Evolutionary conservation across 257 asterid species (phyloP), one percentile per base, ranked within the genome.

Genomic region (Lantana camara): DNA sequence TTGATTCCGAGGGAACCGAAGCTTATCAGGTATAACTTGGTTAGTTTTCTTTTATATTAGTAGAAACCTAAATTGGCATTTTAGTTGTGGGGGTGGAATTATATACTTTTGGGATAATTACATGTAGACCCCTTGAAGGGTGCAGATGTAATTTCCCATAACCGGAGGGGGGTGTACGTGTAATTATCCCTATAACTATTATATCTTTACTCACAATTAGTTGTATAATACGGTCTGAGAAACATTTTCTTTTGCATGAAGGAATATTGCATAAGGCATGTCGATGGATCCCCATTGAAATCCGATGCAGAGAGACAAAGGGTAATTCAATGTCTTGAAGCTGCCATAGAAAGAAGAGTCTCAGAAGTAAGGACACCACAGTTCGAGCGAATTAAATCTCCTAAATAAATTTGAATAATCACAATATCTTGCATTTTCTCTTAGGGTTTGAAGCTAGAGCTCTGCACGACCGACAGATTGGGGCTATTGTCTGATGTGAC

Each of bases 231-330:
- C 68, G 13, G 48, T 35, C 77, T 77, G n/a, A 75, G 17, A 24
- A 20, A 15, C 16, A 12, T 11, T 24, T 52, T 59, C 68, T 67
- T 67, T 57, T 27, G 32, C 72, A 70, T 78, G 75, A 35, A 94
- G 99, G 99, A 94, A 59, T 94, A 88, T 13, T 94, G 96, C 20
- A 83, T 94, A 63, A 83, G 95, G 71, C 99, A 94, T 58, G 65
- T 88, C 0, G 98, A 94, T 55, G 99, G 99, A 20, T 94, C 95
- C 7, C 90, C 99, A 0, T 93, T 94, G 32, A 94, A 94, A 71
- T 94, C 99, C 4, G 99, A 94, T 69, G 99, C 99, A 2, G 99
- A 94, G 80, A 80, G 96, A 62, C 82, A 90, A 37, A 80, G 99
- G 72, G 96, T 94, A 47, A 76, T 94, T 65, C 96, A 90, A 1